Base-by-base conservation (phyloP, 257 asterid species). In the Gentiana dahurica region DNA sequence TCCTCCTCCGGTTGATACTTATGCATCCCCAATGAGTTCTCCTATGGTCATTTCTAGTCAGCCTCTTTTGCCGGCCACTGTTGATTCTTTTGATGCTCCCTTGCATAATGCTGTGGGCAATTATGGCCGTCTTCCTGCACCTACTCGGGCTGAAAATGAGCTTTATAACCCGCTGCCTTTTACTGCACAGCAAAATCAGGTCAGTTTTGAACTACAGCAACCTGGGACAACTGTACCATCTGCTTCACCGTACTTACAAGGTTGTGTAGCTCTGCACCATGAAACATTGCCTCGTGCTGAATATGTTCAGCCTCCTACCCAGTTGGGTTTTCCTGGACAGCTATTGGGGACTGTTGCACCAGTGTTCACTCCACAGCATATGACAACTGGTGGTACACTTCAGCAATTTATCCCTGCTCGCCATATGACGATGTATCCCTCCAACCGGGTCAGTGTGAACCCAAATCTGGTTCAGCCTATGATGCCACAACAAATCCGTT, bases 381-480 rank as follows among this genome's bases (percentile, higher is more conserved):
- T 79, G 15, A 49, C 73, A 61, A 54, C 73, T 6, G 84, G 77
- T 58, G 66, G 73, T 50, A 44, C 80, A 50, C 73, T 86, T 70
- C 97, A 74, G 68, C 94, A 72, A 66, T 83, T 75, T 58, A 49
- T 69, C 54, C 91, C 93, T 46, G 56, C 87, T 2, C 64, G 74
- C n/a, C 85, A 81, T 59, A 82, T 86, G 87, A 68, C 87, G 24
- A 83, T 77, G 76, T 75, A 76, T 62, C 86, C 97, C 43, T 61
- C 95, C 1, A 68, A 72, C 37, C 72, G 65, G 62, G 68, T 79
- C 53, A 79, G 79, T 77, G 77, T 72, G 81, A 81, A 70, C 55
- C 79, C 79, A 0, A 75, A 76, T 56, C 54, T 76, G 65, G 69
- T 68, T 71, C 77, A 82, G 3, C 49, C 76, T 46, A 66, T 80